Evolutionary conservation across 306 rosid genomes (phyloP).

Genomic region (Pyrus pyrifolia): DNA sequence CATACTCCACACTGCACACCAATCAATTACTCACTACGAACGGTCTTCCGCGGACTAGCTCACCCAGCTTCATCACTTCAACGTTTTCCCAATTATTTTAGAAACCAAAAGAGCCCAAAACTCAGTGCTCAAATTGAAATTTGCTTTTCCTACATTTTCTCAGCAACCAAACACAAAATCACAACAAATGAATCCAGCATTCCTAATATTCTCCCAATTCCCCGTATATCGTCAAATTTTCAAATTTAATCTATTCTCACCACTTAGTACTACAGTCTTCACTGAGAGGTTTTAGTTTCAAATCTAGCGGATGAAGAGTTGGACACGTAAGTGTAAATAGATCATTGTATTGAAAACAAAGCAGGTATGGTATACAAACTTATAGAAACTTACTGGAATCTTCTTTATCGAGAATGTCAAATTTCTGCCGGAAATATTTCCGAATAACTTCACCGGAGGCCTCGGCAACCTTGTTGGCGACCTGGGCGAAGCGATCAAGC

Average conservation of each 20-base stretch:
- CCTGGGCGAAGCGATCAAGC: slow-evolving; percentile 41
- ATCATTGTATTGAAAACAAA: background rate
- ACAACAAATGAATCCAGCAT: background rate
- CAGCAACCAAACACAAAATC: background rate
- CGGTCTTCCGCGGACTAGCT: background rate
- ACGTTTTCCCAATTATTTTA: background rate
- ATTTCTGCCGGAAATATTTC: slow-evolving; percentile 62
- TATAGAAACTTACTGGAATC: slow-evolving; percentile 46
- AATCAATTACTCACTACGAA: background rate
- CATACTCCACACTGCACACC: background rate
- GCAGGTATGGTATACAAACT: background rate
- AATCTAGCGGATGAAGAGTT: no score
- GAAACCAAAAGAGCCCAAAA: background rate
- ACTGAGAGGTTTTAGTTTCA: no score
- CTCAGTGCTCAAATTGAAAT: background rate
- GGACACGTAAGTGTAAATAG: no score
- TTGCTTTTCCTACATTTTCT: background rate
- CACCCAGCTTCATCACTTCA: background rate
- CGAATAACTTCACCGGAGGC: slow-evolving; percentile 77
- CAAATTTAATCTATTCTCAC: background rate
- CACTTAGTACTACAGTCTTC: no score
- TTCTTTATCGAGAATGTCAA: slow-evolving; percentile 63
- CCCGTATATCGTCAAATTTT: no score
- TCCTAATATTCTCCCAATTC: background rate
- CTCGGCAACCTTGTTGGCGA: slow-evolving; percentile 67